These are phyloP conservation scores for Aspergillus avenaceus DNA, from an alignment of 495 filamentous ascomycete species.

Conservation along the genomic window DNA sequence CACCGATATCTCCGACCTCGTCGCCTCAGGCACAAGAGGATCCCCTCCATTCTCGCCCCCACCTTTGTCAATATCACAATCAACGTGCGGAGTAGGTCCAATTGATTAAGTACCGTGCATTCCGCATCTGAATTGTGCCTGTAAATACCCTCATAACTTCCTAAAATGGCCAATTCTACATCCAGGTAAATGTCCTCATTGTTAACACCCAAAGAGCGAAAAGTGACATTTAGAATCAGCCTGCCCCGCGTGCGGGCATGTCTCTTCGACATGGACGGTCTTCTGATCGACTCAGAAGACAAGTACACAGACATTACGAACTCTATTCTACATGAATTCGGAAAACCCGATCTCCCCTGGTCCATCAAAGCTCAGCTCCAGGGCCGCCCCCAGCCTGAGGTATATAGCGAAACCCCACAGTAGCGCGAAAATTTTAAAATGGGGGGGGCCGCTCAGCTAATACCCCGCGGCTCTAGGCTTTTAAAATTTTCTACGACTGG, in stretches of 20 bases:
- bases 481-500: conserved; percentile 70
- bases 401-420: conserved; percentile 21
- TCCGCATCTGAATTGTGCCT: not conserved
- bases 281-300: conserved; percentile 92
- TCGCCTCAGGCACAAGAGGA: not conserved
- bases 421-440: too few relatives aligned
- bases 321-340: conserved; percentile 68
- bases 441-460: too few relatives aligned
- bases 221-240: too few relatives aligned
- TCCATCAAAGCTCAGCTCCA: conserved; percentile 90
- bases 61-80: not conserved
- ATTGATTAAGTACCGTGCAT: not conserved
- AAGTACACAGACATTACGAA: conserved; percentile 84
- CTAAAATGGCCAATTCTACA: conserved; percentile 6
- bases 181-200: conserved; percentile 6
- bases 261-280: conserved; percentile 98
- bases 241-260: conserved; percentile 81
- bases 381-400: conserved; percentile 78
- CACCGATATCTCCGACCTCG: not conserved
- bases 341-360: conserved; percentile 76
- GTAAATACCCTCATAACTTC: not conserved
- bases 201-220: too few relatives aligned
- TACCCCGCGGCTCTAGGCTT: conserved; percentile 23
- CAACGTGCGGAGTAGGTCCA: not conserved
- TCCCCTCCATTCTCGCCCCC: not conserved